Evolutionary conservation across 1,284 basidiomycete species (phyloP).

Genomic region (Rhodotorula mucilaginosa): DNA sequence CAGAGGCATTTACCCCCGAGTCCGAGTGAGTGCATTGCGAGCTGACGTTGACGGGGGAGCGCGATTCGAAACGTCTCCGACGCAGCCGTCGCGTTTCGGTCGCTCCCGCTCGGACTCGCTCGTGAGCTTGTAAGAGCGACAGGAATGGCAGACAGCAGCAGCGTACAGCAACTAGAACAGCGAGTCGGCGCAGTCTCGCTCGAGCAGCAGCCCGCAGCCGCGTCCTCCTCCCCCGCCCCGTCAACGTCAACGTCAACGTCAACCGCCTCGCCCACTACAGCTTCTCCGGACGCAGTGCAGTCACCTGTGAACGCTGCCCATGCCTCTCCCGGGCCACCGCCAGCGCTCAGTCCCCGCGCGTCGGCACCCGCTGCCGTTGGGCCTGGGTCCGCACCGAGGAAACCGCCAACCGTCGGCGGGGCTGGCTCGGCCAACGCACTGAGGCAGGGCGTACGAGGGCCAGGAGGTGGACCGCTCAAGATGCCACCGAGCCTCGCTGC

Average conservation of each 20-base stretch:
- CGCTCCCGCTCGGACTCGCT: too few species aligned
- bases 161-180: neutral
- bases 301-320: neutral
- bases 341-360: conserved; percentile 3
- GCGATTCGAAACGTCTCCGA: too few species aligned
- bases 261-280: neutral
- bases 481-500: conserved; percentile 84
- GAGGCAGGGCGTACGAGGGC: conserved; percentile 16
- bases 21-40: too few species aligned
- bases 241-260: neutral
- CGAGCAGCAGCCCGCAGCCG: neutral
- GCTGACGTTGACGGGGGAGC: too few species aligned
- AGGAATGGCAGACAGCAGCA: too few species aligned
- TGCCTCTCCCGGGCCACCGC: neutral
- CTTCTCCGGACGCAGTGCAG: neutral
- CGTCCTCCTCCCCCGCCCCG: neutral
- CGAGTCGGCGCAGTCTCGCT: neutral
- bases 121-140: too few species aligned
- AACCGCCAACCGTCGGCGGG: neutral
- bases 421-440: neutral
- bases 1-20: too few species aligned
- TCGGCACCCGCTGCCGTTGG: conserved; percentile 3
- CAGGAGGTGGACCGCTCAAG: conserved; percentile 41
- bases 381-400: too few species aligned
- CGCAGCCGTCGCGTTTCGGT: too few species aligned